phyloP scores from a whole-genome alignment of 169 alveolate genomes.

The Cyclospora cayetanensis region DNA sequence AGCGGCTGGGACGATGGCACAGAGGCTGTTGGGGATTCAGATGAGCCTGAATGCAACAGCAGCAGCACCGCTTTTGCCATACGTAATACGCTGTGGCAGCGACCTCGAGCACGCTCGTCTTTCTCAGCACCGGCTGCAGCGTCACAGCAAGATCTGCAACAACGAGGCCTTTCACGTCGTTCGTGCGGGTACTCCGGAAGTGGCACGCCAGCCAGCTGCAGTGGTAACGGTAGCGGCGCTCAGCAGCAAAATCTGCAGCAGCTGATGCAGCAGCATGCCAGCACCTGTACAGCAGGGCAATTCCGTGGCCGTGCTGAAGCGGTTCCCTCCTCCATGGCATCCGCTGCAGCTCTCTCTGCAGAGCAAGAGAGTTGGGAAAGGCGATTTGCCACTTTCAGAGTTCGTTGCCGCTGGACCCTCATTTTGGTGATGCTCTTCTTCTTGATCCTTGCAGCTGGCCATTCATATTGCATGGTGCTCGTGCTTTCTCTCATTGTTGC shows the following conservation, averaged over 20 bases:
- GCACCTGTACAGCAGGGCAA: too few relatives aligned
- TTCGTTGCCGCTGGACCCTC: constrained; percentile 81
- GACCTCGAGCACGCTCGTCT: constrained; percentile 26
- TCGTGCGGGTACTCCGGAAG: background rate
- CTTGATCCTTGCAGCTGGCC: constrained; percentile 90
- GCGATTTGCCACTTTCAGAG: constrained; percentile 27
- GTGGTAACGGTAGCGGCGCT: background rate
- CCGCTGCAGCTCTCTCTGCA: background rate
- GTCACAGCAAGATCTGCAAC: constrained; percentile 22
- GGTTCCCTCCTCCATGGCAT: too few relatives aligned
- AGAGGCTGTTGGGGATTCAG: background rate
- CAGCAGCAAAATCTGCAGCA: constrained; percentile 38
- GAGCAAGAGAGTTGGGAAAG: background rate
- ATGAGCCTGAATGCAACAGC: background rate
- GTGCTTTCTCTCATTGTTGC: constrained; percentile 79
- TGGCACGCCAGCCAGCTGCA: constrained; percentile 2
- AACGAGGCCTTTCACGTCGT: constrained; percentile 1
- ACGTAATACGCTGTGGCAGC: background rate
- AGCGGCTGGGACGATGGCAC: background rate
- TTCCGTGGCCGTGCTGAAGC: too few relatives aligned
- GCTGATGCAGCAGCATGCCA: background rate
- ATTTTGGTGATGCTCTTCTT: constrained; percentile 81
- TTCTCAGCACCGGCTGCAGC: background rate
- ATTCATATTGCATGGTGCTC: constrained; percentile 87
- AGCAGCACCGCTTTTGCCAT: background rate